phyloP scores from a whole-genome alignment of 2,329 filamentous ascomycete genomes.

The Fusarium metavorans region DNA sequence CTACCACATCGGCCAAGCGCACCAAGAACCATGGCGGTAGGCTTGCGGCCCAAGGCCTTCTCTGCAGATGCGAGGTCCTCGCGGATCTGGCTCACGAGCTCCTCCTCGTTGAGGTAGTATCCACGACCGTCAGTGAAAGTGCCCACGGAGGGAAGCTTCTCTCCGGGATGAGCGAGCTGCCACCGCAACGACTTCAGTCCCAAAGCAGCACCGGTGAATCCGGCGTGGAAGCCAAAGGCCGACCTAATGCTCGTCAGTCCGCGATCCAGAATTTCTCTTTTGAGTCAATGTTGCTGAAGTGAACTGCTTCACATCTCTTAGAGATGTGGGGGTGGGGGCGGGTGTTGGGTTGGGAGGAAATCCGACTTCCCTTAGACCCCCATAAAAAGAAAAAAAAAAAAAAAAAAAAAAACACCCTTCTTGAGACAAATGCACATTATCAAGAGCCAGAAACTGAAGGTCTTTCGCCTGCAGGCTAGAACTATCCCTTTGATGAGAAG shows the following conservation, averaged over 20 bases:
- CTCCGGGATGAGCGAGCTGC: constrained; percentile 79
- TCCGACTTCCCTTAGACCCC: no score
- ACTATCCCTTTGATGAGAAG: no score
- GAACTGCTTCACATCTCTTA: not conserved
- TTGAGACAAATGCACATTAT: no score
- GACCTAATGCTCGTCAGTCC: no score
- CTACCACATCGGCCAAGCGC: constrained; percentile 85
- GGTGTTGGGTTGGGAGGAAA: no score
- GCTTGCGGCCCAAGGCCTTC: constrained; percentile 75
- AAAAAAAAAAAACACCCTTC: no score
- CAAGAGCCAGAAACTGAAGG: no score
- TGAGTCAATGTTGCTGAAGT: not conserved
- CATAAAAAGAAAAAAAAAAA: no score
- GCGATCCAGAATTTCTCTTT: no score
- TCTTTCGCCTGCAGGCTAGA: no score
- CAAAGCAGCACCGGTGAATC: constrained; percentile 80
- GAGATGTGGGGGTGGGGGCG: not conserved
- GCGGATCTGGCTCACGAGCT: constrained; percentile 59
- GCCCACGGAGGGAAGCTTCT: constrained; percentile 68
- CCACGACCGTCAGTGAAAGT: constrained; percentile 60
- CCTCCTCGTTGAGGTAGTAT: constrained; percentile 76
- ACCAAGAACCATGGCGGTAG: constrained; percentile 86
- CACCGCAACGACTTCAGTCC: constrained; percentile 85
- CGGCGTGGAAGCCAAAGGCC: constrained; percentile 77
- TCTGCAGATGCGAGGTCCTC: constrained; percentile 73